Evolutionary conservation across 495 filamentous ascomycete genomes (phyloP), one percentile per base, ranked within the genome.

Genomic region (Evernia prunastri): DNA sequence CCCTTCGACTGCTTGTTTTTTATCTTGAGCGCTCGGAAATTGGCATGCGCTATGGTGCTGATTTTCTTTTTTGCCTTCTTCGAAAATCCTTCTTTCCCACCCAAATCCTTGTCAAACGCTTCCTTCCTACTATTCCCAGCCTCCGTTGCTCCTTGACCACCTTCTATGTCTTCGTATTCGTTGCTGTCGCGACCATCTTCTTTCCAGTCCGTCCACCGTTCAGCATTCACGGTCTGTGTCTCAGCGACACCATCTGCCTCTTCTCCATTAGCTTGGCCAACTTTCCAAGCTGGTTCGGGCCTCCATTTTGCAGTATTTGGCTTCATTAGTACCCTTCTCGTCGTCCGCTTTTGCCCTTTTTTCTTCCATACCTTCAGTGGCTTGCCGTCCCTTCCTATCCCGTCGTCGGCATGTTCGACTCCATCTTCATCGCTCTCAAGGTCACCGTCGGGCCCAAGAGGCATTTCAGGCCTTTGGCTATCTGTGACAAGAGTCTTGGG

Each of bases 281-380:
- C 49, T 54, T 70, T 66, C 59, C 72, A 65, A 47, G 66, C 63
- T 4, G 69, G 60, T 54, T 73, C 70, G 0, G 67, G 59, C 64
- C 76, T 77, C 59, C 76, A 70, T 45, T 75, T 79, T 59, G 70
- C 66, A 17, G 72, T 58, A 17, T 80, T 79, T 0, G 83, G 83
- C 70, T 76, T 84, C 86, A 96, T 93, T 45, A 83, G 88, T n/a
- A 88, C 85, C 45, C 82, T 74, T 58, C 89, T 79, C 4, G 93
- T 96, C 40, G 89, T 91, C 49, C 93, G 82, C 75, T 97, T 97
- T 71, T 91, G 86, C 0, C 93, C 93, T 74, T 87, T 90, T 81
- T 97, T 97, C 78, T 96, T 96, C 78, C 86, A 96, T 4, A 83
- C 74, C 58, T 81, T 84, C 25, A 83, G 69, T 0, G 83, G 80